phyloP scores from a whole-genome alignment of 140 eudicot genomes.

The Bidens hawaiensis region DNA sequence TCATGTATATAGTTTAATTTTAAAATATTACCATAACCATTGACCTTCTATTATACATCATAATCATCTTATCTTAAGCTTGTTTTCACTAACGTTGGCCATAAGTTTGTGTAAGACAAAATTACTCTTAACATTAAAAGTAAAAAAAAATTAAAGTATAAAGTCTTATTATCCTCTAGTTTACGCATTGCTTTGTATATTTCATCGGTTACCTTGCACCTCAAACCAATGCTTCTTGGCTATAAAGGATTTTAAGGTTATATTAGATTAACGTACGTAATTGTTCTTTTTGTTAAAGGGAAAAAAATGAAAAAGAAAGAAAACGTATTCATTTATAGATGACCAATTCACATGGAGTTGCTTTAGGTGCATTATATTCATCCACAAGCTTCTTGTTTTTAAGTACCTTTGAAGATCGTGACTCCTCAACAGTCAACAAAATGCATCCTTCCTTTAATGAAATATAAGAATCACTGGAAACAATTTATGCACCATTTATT shows the following conservation, averaged over 20 bases:
- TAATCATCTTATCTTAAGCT: no score
- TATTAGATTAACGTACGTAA: no score
- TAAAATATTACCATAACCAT: no score
- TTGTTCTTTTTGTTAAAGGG: no score
- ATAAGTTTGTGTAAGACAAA: no score
- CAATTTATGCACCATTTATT: neutral
- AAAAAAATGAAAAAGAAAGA: neutral
- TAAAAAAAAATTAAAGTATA: no score
- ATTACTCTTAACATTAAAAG: no score
- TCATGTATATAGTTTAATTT: no score
- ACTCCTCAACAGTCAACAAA: conserved; percentile 22
- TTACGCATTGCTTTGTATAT: neutral
- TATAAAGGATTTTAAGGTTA: neutral
- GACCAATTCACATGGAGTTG: conserved; percentile 23
- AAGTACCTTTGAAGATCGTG: conserved; percentile 16
- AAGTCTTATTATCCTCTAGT: no score
- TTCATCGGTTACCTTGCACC: neutral
- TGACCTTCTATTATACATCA: no score
- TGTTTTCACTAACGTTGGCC: no score
- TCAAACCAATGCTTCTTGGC: neutral
- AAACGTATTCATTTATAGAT: neutral
- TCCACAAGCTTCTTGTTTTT: conserved; percentile 33
- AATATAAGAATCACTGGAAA: neutral
- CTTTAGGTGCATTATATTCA: conserved; percentile 17
- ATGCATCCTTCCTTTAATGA: conserved; percentile 16